Evolutionary conservation across 192 early-diverging fungal genomes (phyloP), one percentile per base, ranked within the genome.

Genomic region (Geranomyces variabilis): DNA sequence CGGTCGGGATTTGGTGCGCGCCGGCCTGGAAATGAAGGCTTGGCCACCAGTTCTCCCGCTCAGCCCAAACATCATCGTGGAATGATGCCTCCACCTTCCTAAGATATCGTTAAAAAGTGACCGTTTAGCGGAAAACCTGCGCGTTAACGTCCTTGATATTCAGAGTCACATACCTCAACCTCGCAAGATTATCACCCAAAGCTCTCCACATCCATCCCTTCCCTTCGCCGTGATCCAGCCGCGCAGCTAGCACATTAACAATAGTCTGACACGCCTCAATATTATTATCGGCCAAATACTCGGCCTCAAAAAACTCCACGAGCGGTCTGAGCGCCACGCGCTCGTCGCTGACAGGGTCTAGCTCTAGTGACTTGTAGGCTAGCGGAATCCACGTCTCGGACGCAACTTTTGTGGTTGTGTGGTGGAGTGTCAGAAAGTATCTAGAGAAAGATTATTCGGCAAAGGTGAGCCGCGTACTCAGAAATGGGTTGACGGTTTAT

Each of bases 341-440:
- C 7, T 29, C 53, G 43, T 74, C 72, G 22, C 62, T 53, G 1
- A 74, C 48, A 15, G 72, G 72, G 45, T 74, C 72, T 5, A 74
- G 19, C 34, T 58, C 22, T 9, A 74, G 29, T 17, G 58, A 7
- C 56, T 56, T 74, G 19, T 59, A 31, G 21, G 72, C 72, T 19
- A 53, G n/a, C 9, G 63, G 72, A 15, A 74, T 59, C 72, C 63
- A 66, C 30, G 48, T 53, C 21, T 41, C 43, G 55, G 41, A 30
- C 15, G 33, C 15, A 17, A 33, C 44, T 29, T 43, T 14, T 26
- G 26, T 21, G 9, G 41, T 24, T 1, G 30, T 28, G 24, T 46
- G 46, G 26, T 53, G 34, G 6, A 67, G 21, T n/a, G 49, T 51
- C 44, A 74, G 41, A 15, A 75, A 44, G 34, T 75, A 75, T 60